Evolutionary conservation across 257 asterid species (phyloP), one percentile per base, ranked within the genome.

Genomic region (Solanum medicagineum): DNA sequence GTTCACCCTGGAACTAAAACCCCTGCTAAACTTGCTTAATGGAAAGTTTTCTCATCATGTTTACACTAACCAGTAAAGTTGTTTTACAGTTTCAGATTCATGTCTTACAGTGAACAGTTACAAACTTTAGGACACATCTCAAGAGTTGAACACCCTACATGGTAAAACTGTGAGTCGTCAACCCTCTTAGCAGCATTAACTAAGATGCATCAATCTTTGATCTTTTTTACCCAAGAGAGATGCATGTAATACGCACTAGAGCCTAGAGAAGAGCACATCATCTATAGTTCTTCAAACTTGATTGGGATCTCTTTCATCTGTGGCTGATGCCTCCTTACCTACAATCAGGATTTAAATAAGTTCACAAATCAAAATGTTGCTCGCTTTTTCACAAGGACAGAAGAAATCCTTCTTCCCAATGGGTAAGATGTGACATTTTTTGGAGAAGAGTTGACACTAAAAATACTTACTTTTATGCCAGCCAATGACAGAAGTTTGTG

Each of bases 281-380:
- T 22, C 91, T 93, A 95, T 36, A 87, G 84, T 85, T 91, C 94
- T 70, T 88, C 86, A 87, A 95, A 93, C 83, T 91, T 88, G 89
- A 95, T 91, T 89, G 87, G 83, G 85, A 94, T 87, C 86, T 90
- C 89, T 84, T 92, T 93, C 95, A 92, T 95, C 84, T 86, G 85
- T 1, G 99, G 97, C 81, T 91, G 97, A 88, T 94, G 99, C 85
- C 90, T 92, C 90, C 98, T 91, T 80, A 94, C 97, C 97, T 95
- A 84, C 59, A 69, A 69, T 20, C 87, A 65, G 54, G 32, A 69
- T 77, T 51, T 77, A 10, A 51, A n/a, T 59, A n/a, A 51, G 83
- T 26, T 77, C 65, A 53, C 65, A 26, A 17, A 53, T 53, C 47
- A 10, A 24, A 51, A 79, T 16, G 45, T 19, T 53, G 47, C 47